Evolutionary conservation across 164 flowering plant species (phyloP), one percentile per base, ranked within the genome.

Genomic region (Pachysandra terminalis): DNA sequence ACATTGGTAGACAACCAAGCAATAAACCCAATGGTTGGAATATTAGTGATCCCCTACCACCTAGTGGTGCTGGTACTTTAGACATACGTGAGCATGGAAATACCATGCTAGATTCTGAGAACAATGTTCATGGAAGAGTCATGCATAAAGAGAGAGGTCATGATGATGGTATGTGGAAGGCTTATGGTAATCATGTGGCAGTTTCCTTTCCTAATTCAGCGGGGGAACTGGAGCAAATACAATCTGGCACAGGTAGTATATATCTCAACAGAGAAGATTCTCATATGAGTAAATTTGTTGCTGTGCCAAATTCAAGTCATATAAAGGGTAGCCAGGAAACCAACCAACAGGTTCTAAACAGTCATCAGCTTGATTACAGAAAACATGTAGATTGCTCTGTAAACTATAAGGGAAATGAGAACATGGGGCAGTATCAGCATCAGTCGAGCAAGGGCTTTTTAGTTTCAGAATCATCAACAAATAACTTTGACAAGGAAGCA

Each of bases 401-500:
- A n/a, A 41, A 51, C n/a, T 48, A 40, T 23, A 68, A 62, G 63
- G 79, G 55, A 57, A 70, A 27, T 67, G 77, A 60, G 25, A 61
- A n/a, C 19, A 28, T 55, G 8, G 64, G 58, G 8, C 60, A 45
- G 19, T 55, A 48, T n/a, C 67, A 65, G 68, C 64, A 56, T 63
- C 72, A 71, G 64, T 23, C 61, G 49, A 62, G 68, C 54, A 27
- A 70, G 71, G 49, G 32, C 56, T 73, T 55, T 24, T 67, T 23
- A 52, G 64, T 52, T 58, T 26, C 12, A 26, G 77, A 75, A 40
- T 64, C 77, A 59, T 61, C 66, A 41, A n/a, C 59, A 54, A 37
- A 41, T 59, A 75, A 68, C 55, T 69, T 81, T 64, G 78, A 75
- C 64, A 71, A 51, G 53, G 74, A 45, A 8, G 79, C 71, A 45